Conservation (phyloP, 306 rosid species). For the Coriaria nepalensis region DNA sequence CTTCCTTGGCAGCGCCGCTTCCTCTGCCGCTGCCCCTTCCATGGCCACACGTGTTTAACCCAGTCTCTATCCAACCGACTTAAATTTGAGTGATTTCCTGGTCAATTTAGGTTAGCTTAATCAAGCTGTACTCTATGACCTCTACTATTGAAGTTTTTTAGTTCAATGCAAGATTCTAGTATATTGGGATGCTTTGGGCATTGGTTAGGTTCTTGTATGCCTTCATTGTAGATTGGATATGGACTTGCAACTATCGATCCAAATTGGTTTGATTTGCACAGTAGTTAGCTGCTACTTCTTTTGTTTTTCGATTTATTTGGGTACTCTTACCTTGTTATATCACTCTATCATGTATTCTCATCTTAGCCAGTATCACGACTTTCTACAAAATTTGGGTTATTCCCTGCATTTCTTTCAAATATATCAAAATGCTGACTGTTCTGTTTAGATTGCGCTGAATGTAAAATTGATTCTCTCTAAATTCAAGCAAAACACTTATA, state of each 20-base stretch:
- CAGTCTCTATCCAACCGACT: constrained; percentile 18
- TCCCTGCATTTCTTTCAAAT: too few relatives aligned
- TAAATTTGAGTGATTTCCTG: constrained; percentile 12
- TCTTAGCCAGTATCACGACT: too few relatives aligned
- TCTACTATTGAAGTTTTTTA: neutral
- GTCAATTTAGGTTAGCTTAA: constrained; percentile 24
- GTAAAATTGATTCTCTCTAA: too few relatives aligned
- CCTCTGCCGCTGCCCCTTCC: constrained; percentile 48
- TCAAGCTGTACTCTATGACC: constrained; percentile 9
- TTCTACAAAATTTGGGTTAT: too few relatives aligned
- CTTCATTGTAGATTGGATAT: constrained; percentile 18
- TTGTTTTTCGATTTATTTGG: too few relatives aligned
- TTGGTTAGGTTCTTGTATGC: constrained; percentile 5
- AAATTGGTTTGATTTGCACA: neutral
- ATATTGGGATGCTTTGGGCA: constrained; percentile 2
- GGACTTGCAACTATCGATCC: constrained; percentile 4
- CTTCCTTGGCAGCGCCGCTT: constrained; percentile 75
- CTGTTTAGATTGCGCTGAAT: too few relatives aligned
- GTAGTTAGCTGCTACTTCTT: neutral
- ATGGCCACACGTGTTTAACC: constrained; percentile 42
- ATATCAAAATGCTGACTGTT: too few relatives aligned
- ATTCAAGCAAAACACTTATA: too few relatives aligned
- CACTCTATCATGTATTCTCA: too few relatives aligned
- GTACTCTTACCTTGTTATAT: too few relatives aligned
- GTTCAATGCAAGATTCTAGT: neutral